Evolutionary conservation across 2,329 filamentous ascomycete species (phyloP), one percentile per base, ranked within the genome.

Genomic region (Aspergillus brasiliensis): DNA sequence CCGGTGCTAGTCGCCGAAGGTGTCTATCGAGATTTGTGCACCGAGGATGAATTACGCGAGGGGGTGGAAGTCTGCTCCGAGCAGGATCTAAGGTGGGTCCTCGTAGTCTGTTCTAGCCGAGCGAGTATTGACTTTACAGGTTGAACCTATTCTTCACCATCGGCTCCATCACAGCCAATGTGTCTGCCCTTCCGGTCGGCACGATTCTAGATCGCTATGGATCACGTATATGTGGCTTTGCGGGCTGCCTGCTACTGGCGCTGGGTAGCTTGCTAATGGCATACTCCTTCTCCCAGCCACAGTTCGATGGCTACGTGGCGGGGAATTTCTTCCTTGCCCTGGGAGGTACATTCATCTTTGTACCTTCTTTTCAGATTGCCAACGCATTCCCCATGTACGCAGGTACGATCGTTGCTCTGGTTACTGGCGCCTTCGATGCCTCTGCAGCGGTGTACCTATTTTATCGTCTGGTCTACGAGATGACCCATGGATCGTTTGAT

Each of bases 81-180:
- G 61, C 86, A 88, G 67, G 84, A 85, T 66, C 72, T 86, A 54
- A 73, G 81, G 78, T 81, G 70, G 19, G 69, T 66, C 6, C 11
- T 48, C 47, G 11, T 31, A 11, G 8, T 17, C 13, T 27, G 3
- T 13, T 28, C 13, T 13, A 42, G 8, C 5, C 21, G 19, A 31
- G 15, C 13, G 38, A 2, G 37, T 47, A 38, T 54, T 66, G 37
- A 64, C 55, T 15, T 21, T n/a, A 37, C 57, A 79, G 77, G 64
- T 83, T 97, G 59, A 97, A 97, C 72, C 80, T 96, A 68, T 96
- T 96, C 89, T 97, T 97, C 80, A 95, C 91, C 8, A 84, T 92
- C 38, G 92, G 92, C 25, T 92, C 92, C 23, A 92, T 96, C 3
- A 90, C 86, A 8, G 95, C 92, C 47, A 97, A 97, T 69, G 88